Evolutionary conservation across 1,284 basidiomycete genomes (phyloP), one percentile per base, ranked within the genome.

Genomic region (Polyporus tsugae): DNA sequence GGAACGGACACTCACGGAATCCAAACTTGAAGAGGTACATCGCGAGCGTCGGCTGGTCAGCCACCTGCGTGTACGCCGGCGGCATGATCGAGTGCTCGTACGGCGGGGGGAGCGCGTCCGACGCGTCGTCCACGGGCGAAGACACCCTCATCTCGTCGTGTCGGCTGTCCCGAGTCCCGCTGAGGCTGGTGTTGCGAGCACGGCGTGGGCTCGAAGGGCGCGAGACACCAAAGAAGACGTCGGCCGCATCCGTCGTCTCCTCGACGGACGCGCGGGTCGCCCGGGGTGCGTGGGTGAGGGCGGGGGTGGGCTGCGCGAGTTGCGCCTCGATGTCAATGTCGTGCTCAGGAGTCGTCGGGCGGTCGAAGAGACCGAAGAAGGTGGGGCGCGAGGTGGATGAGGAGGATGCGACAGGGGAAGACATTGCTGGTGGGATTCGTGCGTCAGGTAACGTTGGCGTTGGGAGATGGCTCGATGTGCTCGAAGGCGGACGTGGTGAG

Each of bases 1-100:
- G 10, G 17, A 17, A 33, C 0, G 39, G 29, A 13, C 0, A 9
- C 77, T 73, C 68, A 79, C 78, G 69, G 73, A 78, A 79, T 38
- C 79, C 79, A 41, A 76, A 77, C 66, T 77, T 77, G 75, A 80
- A 80, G 63, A 80, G 73, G 70, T 79, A 77, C 75, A 77, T 78
- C 29, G 77, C 79, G 61, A 80, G 76, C 22, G 78, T 80, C 19
- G 76, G 75, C 44, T 77, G 76, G 72, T 78, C 77, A 4, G 74
- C 74, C 33, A 75, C 72, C 10, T 62, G 57, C 39, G 73, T 66
- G 70, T 78, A 78, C 39, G 73, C 72, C 1, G 76, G 78, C 0
- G 75, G 75, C 39, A 73, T 73, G 17, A 67, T 22, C 39, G 70
- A 66, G 62, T 72, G 70, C 25, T 72, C 69, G 70, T 78, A 78